Evolutionary conservation across 306 rosid genomes (phyloP).

Genomic region (Vigna reflexopilosa): DNA sequence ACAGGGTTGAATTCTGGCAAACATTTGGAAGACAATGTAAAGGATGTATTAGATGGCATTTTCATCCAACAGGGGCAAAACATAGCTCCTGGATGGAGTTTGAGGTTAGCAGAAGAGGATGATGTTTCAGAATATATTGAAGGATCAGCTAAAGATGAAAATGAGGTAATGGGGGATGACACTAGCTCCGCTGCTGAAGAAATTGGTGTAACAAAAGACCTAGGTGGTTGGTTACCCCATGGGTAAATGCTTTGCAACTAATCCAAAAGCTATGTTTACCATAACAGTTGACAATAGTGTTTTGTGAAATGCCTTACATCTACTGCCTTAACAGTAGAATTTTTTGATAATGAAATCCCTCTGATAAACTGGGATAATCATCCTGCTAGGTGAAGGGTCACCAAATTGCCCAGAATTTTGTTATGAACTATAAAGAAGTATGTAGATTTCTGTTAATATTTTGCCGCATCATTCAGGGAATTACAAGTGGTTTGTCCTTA

Average conservation of each 20-base stretch:
- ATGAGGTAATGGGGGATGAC: conserved; percentile 50
- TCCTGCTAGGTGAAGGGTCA: conserved; percentile 23
- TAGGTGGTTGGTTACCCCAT: conserved; percentile 25
- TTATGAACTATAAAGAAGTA: conserved; percentile 39
- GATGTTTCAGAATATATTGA: conserved; percentile 49
- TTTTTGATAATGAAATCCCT: conserved; percentile 11
- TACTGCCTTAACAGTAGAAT: neutral
- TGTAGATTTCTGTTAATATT: conserved; percentile 24
- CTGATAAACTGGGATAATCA: conserved; percentile 43
- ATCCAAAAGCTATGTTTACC: conserved; percentile 36
- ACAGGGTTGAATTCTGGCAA: conserved; percentile 34
- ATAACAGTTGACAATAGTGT: conserved; percentile 33
- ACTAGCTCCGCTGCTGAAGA: conserved; percentile 52
- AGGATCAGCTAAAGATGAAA: conserved; percentile 53
- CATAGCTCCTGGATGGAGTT: conserved; percentile 49
- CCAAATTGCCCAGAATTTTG: conserved; percentile 46
- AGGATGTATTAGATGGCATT: conserved; percentile 34
- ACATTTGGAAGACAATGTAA: conserved; percentile 31
- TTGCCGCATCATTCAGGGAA: neutral
- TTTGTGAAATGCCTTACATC: conserved; percentile 12
- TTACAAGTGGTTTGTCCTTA: conserved; percentile 4
- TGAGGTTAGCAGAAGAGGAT: conserved; percentile 45
- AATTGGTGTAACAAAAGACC: conserved; percentile 28
- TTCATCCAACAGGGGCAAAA: conserved; percentile 49
- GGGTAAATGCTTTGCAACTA: conserved; percentile 21